Base-by-base conservation (phyloP, 805 yeast genomes). In the Monosporozyma aerobia region DNA sequence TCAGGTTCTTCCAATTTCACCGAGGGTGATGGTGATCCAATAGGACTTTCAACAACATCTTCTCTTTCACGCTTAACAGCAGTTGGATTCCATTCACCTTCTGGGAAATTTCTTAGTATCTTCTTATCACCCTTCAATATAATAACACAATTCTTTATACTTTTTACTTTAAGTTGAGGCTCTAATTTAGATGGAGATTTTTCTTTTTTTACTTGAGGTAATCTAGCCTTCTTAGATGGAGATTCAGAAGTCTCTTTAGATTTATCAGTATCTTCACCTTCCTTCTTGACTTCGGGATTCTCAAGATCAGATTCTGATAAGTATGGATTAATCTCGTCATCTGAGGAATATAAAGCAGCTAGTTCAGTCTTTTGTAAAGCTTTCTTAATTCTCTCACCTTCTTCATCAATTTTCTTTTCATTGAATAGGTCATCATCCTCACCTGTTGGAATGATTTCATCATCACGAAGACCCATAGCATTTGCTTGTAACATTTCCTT, bases 301-400 rank as follows among this genome's bases (percentile, higher is more conserved):
- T 84, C 88, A 13, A 79, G 70, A 49, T 82, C 87, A 54, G 88
- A 83, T 62, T 87, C 79, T 47, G 85, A 80, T 23, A 85, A 73
- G 63, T 89, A 90, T 41, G 97, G 97, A 65, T 89, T 88, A 46
- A 79, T 81, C 52, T 89, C 94, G 51, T 87, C 92, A 60, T 90
- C 97, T 60, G 92, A 90, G 47, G 88, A 90, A 54, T 73, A 73
- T 50, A 72, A 60, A 5, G 85, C 95, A 59, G 84, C 85, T 68
- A 88, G 83, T 67, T 92, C 97, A 32, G 92, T 81, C 60, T 89
- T 84, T 57, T 85, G 82, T 60, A 94, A 76, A 1, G 94, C 90
- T 67, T 86, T 86, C 60, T 89, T 81, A 55, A 92, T 78, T 64
- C 84, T 85, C 63, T 83, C 84, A 59, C 98, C 97, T 67, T 89